Percentiles rank a stretch among this genome's conserved stretches.
Conservation (phyloP, 140 eudicot species). For the Bidens hawaiensis region DNA sequence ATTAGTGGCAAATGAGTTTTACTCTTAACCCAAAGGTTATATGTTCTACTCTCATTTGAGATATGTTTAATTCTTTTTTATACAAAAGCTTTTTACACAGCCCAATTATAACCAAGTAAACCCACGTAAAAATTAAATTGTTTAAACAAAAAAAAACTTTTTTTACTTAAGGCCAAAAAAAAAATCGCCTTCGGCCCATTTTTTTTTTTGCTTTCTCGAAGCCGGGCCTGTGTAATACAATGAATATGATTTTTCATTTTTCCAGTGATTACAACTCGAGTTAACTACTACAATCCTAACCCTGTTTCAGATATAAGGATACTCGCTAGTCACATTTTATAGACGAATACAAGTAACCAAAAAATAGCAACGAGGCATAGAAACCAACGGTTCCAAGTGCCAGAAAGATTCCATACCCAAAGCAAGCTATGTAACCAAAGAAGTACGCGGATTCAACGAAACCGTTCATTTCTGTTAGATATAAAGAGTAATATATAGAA, state of each 20-base stretch:
- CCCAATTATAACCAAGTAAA: too few relatives aligned
- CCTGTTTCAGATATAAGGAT: neutral
- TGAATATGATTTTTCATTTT: neutral
- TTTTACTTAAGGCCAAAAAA: too few relatives aligned
- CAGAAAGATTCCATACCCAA: constrained; percentile 30
- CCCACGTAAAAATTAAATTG: too few relatives aligned
- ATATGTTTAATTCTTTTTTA: too few relatives aligned
- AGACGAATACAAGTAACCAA: constrained; percentile 26
- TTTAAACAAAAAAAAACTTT: too few relatives aligned
- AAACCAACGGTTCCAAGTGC: constrained; percentile 36
- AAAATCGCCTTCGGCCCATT: too few relatives aligned
- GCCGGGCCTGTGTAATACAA: neutral
- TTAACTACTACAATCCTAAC: neutral
- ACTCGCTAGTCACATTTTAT: constrained; percentile 29
- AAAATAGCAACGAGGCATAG: constrained; percentile 27
- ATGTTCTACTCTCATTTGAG: too few relatives aligned
- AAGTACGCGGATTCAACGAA: constrained; percentile 12
- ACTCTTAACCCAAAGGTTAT: too few relatives aligned
- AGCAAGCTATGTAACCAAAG: constrained; percentile 33
- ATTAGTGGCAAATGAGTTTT: too few relatives aligned
- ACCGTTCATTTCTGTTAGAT: constrained; percentile 10
- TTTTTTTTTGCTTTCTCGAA: too few relatives aligned
- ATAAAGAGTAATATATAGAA: constrained; percentile 18
- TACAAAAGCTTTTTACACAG: too few relatives aligned
- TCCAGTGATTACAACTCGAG: neutral